A percentile compares a stretch with the other conserved stretches of the same genome.
These are phyloP conservation scores for Trypanosoma rangeli DNA, from an alignment of 208 protist species.

Conservation along the genomic window DNA sequence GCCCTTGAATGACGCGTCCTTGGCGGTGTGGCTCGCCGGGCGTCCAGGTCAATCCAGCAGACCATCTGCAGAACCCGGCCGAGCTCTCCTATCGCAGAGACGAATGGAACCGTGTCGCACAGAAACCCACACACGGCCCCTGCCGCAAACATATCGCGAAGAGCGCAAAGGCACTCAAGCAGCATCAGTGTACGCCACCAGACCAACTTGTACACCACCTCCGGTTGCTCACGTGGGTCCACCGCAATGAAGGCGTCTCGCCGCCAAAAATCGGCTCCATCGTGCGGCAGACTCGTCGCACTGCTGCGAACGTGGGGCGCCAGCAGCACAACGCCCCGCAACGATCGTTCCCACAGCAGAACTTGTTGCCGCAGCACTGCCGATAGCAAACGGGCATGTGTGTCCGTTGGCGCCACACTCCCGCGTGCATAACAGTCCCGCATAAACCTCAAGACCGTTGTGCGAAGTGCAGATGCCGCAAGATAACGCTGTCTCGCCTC, in stretches of 20 bases:
- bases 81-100: conserved; percentile 6
- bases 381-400: conserved; percentile 18
- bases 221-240: not conserved
- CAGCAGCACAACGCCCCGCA: conserved; percentile 4
- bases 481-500: not conserved
- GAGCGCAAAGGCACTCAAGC: conserved; percentile 17
- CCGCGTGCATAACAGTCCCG: conserved; percentile 14
- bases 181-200: conserved; percentile 18
- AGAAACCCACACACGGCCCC: conserved; percentile 7
- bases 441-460: conserved; percentile 17
- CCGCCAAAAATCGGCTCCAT: not conserved
- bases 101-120: conserved; percentile 8
- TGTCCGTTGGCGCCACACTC: conserved; percentile 13
- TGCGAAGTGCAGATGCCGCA: conserved; percentile 16
- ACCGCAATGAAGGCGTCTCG: not conserved
- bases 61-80: conserved; percentile 9
- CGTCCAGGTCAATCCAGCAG: conserved; percentile 19
- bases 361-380: conserved; percentile 7
- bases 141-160: conserved; percentile 18
- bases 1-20: too few species aligned
- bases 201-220: not conserved
- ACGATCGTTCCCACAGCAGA: not conserved
- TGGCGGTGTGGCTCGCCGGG: not conserved
- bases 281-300: not conserved
- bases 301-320: not conserved